phyloP scores from a whole-genome alignment of 179 eudicot species.

The Patellifolia procumbens region DNA sequence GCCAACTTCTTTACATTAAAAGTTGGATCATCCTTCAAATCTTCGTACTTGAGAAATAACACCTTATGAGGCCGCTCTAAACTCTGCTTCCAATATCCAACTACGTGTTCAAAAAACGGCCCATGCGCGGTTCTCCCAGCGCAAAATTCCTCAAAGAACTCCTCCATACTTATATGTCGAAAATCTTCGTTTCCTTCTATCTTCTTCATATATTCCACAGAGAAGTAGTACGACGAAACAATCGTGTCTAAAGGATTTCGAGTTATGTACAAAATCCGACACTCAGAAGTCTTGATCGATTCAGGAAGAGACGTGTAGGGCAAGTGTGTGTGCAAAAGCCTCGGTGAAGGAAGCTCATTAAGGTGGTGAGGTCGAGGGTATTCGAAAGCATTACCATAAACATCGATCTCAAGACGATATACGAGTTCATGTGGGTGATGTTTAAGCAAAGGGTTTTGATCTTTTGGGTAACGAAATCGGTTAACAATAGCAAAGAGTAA shows the following conservation, averaged over 20 bases:
- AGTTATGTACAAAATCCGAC: neutral
- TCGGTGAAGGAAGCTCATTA: neutral
- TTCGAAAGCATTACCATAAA: neutral
- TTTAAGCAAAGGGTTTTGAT: constrained; percentile 3
- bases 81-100: neutral
- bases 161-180: neutral
- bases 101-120: neutral
- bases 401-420: neutral
- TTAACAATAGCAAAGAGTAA: neutral
- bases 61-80: constrained; percentile 6
- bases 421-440: neutral
- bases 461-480: neutral
- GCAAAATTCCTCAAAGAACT: neutral
- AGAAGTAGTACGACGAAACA: constrained; percentile 1
- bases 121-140: neutral
- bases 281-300: neutral
- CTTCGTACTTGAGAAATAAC: constrained; percentile 14
- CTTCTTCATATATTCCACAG: neutral
- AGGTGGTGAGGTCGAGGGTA: neutral
- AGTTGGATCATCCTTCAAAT: neutral
- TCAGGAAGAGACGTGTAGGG: neutral
- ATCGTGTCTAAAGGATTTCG: constrained; percentile 7
- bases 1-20: constrained; percentile 1
- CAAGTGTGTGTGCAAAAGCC: neutral
- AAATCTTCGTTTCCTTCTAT: neutral